Conservation (phyloP, 2,329 filamentous ascomycete genomes). For the Lasiodiplodia theobromae region DNA sequence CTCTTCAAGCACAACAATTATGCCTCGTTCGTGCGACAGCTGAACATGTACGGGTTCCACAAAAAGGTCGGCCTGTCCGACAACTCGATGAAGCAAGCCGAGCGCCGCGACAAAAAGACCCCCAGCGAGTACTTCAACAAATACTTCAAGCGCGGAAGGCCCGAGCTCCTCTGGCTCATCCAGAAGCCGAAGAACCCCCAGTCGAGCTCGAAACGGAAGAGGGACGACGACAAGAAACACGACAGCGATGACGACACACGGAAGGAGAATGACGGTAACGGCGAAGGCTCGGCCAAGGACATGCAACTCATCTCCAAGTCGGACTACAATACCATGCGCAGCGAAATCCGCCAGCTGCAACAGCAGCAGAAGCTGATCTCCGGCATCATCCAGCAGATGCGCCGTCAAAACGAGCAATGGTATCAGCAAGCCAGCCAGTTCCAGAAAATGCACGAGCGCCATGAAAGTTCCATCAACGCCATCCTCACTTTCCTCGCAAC, state of each 20-base stretch:
- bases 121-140: conserved; percentile 98
- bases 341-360: conserved; percentile 81
- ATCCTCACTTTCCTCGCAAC: conserved; percentile 96
- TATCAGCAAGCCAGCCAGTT: conserved; percentile 89
- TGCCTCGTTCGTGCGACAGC: conserved; percentile 76
- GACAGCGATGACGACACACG: conserved; percentile 72
- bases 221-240: conserved; percentile 68
- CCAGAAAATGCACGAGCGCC: conserved; percentile 90
- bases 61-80: conserved; percentile 77
- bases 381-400: conserved; percentile 78
- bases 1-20: conserved; percentile 84
- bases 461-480: conserved; percentile 98
- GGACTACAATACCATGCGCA: conserved; percentile 78
- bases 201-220: conserved; percentile 55
- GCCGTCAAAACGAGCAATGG: conserved; percentile 85
- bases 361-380: conserved; percentile 88
- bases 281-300: conserved; percentile 40
- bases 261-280: conserved; percentile 50
- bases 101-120: conserved; percentile 97
- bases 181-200: conserved; percentile 86
- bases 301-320: conserved; percentile 67
- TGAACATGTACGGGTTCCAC: conserved; percentile 66
- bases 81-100: conserved; percentile 96
- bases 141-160: conserved; percentile 91
- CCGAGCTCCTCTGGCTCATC: conserved; percentile 93